phyloP scores from a whole-genome alignment of 2,329 filamentous ascomycete species.

The Aspergillus brunneoviolaceus region DNA sequence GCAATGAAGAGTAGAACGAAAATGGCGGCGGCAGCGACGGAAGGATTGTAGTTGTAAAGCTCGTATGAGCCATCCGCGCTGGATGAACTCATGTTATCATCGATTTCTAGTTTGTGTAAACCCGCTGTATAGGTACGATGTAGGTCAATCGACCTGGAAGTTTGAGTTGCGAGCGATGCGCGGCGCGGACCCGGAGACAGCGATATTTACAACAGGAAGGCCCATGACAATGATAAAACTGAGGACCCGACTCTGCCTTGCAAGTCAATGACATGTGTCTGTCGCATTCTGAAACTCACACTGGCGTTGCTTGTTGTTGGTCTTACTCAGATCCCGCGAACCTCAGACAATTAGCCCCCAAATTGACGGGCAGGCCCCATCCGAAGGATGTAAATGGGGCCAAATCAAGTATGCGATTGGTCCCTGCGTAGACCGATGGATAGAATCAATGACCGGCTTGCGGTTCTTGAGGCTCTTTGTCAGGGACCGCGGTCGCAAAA shows the following conservation, averaged over 20 bases:
- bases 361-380: not conserved
- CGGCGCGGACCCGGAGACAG: not conserved
- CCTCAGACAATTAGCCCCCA: not conserved
- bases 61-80: conserved; percentile 6
- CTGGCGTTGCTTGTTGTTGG: not conserved
- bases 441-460: not conserved
- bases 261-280: not conserved
- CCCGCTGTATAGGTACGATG: too few relatives aligned
- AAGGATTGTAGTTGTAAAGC: conserved; percentile 46
- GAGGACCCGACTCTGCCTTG: not conserved
- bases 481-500: not conserved
- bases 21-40: conserved; percentile 46
- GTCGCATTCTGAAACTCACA: not conserved
- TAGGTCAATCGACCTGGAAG: not conserved
- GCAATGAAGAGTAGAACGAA: conserved; percentile 49
- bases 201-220: not conserved
- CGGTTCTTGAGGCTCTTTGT: not conserved
- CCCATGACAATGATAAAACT: not conserved
- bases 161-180: not conserved
- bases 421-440: not conserved
- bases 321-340: not conserved
- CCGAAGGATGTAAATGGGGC: not conserved
- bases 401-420: not conserved
- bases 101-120: not conserved
- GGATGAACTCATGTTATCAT: not conserved